phyloP scores from a whole-genome alignment of 768 basidiomycete species.

The Aureoboletus auriporus region DNA sequence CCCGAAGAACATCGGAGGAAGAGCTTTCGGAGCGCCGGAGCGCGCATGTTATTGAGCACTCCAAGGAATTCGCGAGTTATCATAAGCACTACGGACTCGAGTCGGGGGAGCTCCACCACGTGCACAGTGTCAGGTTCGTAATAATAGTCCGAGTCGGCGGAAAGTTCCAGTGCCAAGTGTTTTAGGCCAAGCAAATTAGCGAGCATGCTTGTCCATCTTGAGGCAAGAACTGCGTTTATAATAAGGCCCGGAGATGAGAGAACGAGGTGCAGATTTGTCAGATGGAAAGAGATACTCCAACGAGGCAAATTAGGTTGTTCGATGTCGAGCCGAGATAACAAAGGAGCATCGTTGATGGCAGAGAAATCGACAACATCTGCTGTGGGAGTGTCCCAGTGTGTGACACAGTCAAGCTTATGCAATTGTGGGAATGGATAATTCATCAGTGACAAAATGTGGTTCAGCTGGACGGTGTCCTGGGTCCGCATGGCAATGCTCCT shows the following conservation, averaged over 20 bases:
- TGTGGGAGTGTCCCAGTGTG: conserved; percentile 25
- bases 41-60: conserved; percentile 26
- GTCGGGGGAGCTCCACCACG: conserved; percentile 18
- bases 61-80: conserved; percentile 30
- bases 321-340: conserved; percentile 32
- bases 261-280: conserved; percentile 34
- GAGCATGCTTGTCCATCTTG: conserved; percentile 31
- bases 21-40: conserved; percentile 35
- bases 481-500: conserved; percentile 39
- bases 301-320: conserved; percentile 34
- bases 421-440: conserved; percentile 35
- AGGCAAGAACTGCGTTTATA: conserved; percentile 17
- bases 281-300: conserved; percentile 30
- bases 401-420: conserved; percentile 29
- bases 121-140: conserved; percentile 15
- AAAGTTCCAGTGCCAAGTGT: conserved; percentile 38
- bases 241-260: conserved; percentile 23
- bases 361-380: conserved; percentile 24
- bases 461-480: conserved; percentile 33
- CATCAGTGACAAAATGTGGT: conserved; percentile 38
- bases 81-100: conserved; percentile 28
- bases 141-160: conserved; percentile 21
- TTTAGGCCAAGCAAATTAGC: conserved; percentile 39
- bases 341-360: conserved; percentile 32
- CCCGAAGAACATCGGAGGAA: conserved; percentile 35